These are phyloP conservation scores for Actinomortierella ambigua DNA, from an alignment of 371 early-diverging fungal species.

Conservation along the genomic window DNA sequence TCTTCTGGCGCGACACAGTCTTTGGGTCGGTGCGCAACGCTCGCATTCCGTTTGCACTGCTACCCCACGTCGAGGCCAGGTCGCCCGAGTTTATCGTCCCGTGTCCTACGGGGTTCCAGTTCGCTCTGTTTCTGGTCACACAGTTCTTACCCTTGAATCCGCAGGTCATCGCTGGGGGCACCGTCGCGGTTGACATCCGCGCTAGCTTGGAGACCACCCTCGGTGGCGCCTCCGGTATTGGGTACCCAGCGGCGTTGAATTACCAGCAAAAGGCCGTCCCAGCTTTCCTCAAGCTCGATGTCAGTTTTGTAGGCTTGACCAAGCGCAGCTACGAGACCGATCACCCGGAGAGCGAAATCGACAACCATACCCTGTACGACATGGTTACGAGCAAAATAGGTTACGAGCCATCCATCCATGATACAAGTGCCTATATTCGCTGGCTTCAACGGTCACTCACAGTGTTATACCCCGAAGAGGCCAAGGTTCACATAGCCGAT, in stretches of 20 bases:
- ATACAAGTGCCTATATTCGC: too few species aligned
- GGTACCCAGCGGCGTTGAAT: not conserved
- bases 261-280: not conserved
- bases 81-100: not conserved
- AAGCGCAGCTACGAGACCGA: not conserved
- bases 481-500: too few species aligned
- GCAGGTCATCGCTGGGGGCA: slow-evolving; percentile 3
- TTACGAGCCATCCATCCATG: too few species aligned
- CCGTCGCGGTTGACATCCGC: not conserved
- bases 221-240: not conserved
- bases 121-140: slow-evolving; percentile 5
- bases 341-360: too few species aligned
- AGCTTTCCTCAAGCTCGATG: slow-evolving; percentile 4
- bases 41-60: not conserved
- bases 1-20: slow-evolving; percentile 1
- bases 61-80: not conserved
- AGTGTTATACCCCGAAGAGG: too few species aligned
- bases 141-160: slow-evolving; percentile 7
- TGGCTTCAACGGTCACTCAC: too few species aligned
- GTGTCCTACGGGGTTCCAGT: slow-evolving; percentile 3
- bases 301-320: slow-evolving; percentile 1
- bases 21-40: not conserved
- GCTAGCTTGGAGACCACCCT: not conserved
- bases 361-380: too few species aligned
- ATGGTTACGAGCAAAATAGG: too few species aligned